A percentile compares a stretch with the other conserved stretches of the same genome.
These are phyloP conservation scores for Zygoascus sp. DNA, from an alignment of 1,139 yeast species.

Conservation along the genomic window DNA sequence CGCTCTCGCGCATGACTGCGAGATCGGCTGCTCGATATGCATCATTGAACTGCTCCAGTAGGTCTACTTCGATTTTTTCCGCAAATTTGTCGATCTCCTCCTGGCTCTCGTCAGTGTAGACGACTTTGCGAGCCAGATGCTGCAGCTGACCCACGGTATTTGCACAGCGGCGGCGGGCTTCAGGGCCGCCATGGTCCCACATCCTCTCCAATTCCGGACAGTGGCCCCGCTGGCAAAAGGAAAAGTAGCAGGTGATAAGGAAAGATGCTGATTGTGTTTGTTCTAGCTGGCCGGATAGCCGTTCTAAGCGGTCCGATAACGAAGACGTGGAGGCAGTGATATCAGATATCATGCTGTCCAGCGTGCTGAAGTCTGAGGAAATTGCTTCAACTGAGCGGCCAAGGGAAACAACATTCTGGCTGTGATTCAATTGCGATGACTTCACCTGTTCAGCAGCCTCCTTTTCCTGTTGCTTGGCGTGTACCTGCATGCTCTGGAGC, in stretches of 20 bases:
- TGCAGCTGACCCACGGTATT: constrained; percentile 63
- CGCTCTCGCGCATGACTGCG: constrained; percentile 71
- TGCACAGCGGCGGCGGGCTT: constrained; percentile 63
- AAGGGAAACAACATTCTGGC: constrained; percentile 58
- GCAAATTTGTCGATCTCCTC: constrained; percentile 64
- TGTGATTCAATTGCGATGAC: constrained; percentile 62
- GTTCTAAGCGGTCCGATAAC: constrained; percentile 66
- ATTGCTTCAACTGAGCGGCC: constrained; percentile 42
- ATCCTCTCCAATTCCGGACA: constrained; percentile 49
- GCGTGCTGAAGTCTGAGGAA: constrained; percentile 47
- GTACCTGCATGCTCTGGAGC: constrained; percentile 53
- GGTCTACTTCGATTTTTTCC: constrained; percentile 65
- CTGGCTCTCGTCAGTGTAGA: constrained; percentile 48
- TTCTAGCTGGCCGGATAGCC: constrained; percentile 72
- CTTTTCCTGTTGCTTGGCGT: constrained; percentile 48
- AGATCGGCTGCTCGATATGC: constrained; percentile 53
- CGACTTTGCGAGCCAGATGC: constrained; percentile 54
- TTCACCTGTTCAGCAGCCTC: constrained; percentile 54
- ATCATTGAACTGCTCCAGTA: constrained; percentile 38
- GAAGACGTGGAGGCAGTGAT: constrained; percentile 60
- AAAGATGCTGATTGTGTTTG: constrained; percentile 70
- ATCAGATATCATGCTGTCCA: constrained; percentile 54
- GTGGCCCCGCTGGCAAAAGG: constrained; percentile 57
- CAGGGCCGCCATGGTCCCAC: constrained; percentile 37
- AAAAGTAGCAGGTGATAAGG: constrained; percentile 70